These are phyloP conservation scores for Maudiozyma bulderi DNA, from an alignment of 805 yeast genomes.

Conservation along the genomic window DNA sequence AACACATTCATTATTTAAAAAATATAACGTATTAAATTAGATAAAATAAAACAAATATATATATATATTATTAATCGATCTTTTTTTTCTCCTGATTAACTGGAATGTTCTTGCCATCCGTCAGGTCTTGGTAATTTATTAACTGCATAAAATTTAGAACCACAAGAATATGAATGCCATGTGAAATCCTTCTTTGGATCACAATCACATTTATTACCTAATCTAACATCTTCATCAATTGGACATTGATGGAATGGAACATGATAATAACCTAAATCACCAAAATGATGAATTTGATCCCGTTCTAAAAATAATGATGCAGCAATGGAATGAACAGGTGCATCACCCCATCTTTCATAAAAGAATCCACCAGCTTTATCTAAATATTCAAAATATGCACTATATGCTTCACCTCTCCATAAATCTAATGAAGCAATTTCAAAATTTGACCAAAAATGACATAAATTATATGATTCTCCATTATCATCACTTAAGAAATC, in stretches of 20 bases:
- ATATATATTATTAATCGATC: background rate
- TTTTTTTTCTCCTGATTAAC: background rate
- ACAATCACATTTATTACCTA: slow-evolving; percentile 60
- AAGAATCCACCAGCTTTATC: slow-evolving; percentile 86
- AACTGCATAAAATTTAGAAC: slow-evolving; percentile 49
- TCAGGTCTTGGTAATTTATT: slow-evolving; percentile 49
- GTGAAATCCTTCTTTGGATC: slow-evolving; percentile 63
- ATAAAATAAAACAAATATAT: background rate
- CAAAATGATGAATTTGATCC: slow-evolving; percentile 68
- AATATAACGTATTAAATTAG: slow-evolving; percentile 18
- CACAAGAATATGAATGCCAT: slow-evolving; percentile 67
- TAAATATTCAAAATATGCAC: slow-evolving; percentile 58
- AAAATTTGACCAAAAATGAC: slow-evolving; percentile 90
- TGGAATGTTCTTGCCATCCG: slow-evolving; percentile 47
- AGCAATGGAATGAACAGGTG: slow-evolving; percentile 85
- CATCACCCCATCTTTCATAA: slow-evolving; percentile 93
- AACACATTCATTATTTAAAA: slow-evolving; percentile 39
- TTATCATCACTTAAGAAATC: slow-evolving; percentile 64
- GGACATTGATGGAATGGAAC: slow-evolving; percentile 78
- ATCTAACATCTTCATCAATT: slow-evolving; percentile 50
- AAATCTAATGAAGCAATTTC: slow-evolving; percentile 68
- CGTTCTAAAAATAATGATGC: slow-evolving; percentile 67
- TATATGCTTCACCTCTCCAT: slow-evolving; percentile 67
- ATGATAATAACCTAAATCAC: slow-evolving; percentile 78
- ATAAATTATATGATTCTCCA: slow-evolving; percentile 64